phyloP scores from a whole-genome alignment of 306 rosid genomes.

The Cicer arietinum region DNA sequence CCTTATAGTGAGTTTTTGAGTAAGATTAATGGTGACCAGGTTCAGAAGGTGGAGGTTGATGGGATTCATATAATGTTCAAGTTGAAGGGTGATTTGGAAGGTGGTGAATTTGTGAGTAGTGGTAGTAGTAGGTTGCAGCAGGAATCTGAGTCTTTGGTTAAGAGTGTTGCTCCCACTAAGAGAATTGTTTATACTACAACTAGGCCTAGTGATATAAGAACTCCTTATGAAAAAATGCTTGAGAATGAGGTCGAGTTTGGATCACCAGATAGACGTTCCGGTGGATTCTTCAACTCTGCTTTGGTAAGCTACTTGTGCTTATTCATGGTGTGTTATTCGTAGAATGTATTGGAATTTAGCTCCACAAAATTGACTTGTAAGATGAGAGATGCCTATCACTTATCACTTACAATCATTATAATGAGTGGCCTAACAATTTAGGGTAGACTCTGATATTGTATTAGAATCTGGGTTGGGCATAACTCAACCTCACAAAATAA shows the following conservation, averaged over 20 bases:
- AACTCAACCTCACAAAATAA: too few species aligned
- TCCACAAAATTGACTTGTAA: too few species aligned
- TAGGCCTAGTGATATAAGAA: slow-evolving; percentile 85
- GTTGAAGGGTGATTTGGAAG: slow-evolving; percentile 67
- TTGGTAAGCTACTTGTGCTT: slow-evolving; percentile 60
- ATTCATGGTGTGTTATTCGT: not conserved
- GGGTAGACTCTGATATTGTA: too few species aligned
- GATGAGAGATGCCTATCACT: too few species aligned
- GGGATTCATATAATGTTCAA: slow-evolving; percentile 93
- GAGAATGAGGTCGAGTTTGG: slow-evolving; percentile 96
- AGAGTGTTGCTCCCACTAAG: slow-evolving; percentile 76
- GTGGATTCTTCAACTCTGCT: slow-evolving; percentile 92
- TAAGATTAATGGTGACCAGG: slow-evolving; percentile 74
- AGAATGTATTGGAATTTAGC: too few species aligned
- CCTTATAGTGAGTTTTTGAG: slow-evolving; percentile 92
- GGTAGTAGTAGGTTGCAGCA: slow-evolving; percentile 67
- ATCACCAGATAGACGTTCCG: slow-evolving; percentile 89
- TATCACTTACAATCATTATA: too few species aligned
- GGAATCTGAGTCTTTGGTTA: slow-evolving; percentile 71
- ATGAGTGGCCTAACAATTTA: too few species aligned
- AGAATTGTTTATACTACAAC: slow-evolving; percentile 87
- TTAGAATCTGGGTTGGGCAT: too few species aligned
- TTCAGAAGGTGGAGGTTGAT: slow-evolving; percentile 96
- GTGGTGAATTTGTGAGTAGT: slow-evolving; percentile 57
- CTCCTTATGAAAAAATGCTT: slow-evolving; percentile 94